phyloP scores from a whole-genome alignment of 83 land plant genomes.

The Picea abies region DNA sequence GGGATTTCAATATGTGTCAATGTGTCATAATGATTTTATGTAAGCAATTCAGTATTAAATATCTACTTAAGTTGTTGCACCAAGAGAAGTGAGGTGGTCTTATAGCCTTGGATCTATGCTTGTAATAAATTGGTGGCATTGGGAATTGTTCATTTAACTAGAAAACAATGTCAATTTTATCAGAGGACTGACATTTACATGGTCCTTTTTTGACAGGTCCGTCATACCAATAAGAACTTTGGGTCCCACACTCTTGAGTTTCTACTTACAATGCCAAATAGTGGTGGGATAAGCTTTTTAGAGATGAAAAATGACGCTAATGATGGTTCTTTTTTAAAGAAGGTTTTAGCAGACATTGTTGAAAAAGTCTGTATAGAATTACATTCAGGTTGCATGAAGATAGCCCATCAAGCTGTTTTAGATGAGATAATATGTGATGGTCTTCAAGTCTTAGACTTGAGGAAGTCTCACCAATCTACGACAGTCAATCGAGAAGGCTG shows the following conservation, averaged over 20 bases:
- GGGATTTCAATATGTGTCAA: no score
- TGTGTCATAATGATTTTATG: no score
- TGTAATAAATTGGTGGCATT: no score
- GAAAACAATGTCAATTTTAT: no score
- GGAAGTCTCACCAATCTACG: background rate
- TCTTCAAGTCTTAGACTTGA: background rate
- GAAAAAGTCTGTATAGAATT: background rate
- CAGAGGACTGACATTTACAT: background rate
- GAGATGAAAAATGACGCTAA: background rate
- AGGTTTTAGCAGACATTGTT: constrained; percentile 3
- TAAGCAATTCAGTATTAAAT: no score
- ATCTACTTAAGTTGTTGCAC: no score
- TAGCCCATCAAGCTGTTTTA: constrained; percentile 11
- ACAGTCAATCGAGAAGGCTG: background rate
- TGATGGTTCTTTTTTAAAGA: background rate
- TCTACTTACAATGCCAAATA: constrained; percentile 6
- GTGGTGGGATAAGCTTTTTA: background rate
- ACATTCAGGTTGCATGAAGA: constrained; percentile 11
- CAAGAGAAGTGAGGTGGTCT: no score
- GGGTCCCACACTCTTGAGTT: constrained; percentile 6
- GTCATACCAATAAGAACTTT: constrained; percentile 1
- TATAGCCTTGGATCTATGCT: no score
- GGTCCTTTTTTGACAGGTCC: background rate
- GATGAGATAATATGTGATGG: constrained; percentile 2
- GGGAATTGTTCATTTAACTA: no score